Conservation (phyloP, 805 yeast genomes). For the Wickerhamiella allomyrinae region DNA sequence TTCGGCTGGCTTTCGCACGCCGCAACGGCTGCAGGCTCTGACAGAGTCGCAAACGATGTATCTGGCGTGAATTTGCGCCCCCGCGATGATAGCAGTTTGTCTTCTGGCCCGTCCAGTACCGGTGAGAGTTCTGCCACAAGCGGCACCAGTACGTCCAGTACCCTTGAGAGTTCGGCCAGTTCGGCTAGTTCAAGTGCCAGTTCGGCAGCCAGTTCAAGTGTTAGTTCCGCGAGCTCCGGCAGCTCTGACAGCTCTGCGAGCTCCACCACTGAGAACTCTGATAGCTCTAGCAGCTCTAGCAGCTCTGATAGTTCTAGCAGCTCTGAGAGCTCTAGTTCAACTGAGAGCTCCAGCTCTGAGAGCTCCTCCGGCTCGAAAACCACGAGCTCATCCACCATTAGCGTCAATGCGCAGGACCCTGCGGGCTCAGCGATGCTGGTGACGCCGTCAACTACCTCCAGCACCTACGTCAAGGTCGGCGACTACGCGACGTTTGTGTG, state of each 20-base stretch:
- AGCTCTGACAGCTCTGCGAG: too few species aligned
- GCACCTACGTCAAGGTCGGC: slow-evolving; percentile 27
- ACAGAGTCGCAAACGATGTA: too few species aligned
- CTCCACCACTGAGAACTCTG: not conserved
- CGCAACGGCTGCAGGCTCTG: not conserved
- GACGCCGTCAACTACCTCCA: slow-evolving; percentile 24
- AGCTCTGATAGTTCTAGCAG: not conserved
- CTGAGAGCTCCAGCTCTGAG: not conserved
- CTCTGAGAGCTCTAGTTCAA: too few species aligned
- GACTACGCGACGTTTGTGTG: slow-evolving; percentile 28
- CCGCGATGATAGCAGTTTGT: too few species aligned
- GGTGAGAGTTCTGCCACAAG: too few species aligned
- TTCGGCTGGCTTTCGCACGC: not conserved
- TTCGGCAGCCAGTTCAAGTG: too few species aligned
- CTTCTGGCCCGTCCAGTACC: too few species aligned
- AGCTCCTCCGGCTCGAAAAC: not conserved
- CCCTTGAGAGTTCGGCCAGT: too few species aligned
- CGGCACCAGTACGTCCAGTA: too few species aligned
- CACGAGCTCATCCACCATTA: slow-evolving; percentile 3
- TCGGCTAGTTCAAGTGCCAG: too few species aligned
- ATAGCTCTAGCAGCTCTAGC: not conserved
- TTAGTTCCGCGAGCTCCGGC: too few species aligned
- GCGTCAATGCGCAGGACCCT: slow-evolving; percentile 23
- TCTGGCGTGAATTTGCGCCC: too few species aligned
- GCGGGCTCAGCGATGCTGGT: slow-evolving; percentile 25